A percentile compares a stretch with the other conserved stretches of the same genome.
Evolutionary conservation across 202 grass and related monocot genomes (phyloP).

Genomic region (Elaeis oleifera): DNA sequence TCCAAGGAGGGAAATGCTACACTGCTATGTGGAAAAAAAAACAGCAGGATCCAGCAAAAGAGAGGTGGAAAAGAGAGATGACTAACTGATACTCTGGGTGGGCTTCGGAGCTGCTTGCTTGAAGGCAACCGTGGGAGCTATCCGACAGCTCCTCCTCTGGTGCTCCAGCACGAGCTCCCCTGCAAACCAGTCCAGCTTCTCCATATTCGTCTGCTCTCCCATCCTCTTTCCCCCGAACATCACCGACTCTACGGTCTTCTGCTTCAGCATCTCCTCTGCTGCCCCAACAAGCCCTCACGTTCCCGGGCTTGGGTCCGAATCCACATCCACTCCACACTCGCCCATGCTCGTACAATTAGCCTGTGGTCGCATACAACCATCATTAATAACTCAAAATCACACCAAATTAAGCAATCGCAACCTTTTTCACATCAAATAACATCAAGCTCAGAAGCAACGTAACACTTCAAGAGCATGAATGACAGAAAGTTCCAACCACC

Average conservation of each 20-base stretch:
- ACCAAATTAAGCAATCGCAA: no score
- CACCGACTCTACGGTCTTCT: conserved; percentile 88
- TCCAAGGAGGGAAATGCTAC: conserved; percentile 35
- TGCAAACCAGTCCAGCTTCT: conserved; percentile 87
- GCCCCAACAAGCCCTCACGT: conserved; percentile 48
- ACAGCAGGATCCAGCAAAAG: conserved; percentile 42
- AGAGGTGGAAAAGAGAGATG: conserved; percentile 3
- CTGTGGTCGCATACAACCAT: conserved; percentile 21
- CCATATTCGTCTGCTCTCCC: conserved; percentile 73
- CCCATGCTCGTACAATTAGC: conserved; percentile 55
- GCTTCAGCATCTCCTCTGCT: conserved; percentile 83
- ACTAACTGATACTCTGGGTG: conserved; percentile 3
- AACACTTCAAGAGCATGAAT: no score
- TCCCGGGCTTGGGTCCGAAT: conserved; percentile 47
- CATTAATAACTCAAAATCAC: no score
- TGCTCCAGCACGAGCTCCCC: conserved; percentile 69
- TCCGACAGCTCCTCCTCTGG: conserved; percentile 55
- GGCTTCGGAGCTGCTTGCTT: conserved; percentile 56
- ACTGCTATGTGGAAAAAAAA: conserved; percentile 77
- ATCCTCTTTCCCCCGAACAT: conserved; percentile 79
- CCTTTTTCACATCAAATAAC: no score
- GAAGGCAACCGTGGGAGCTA: conserved; percentile 91
- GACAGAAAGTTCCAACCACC: no score
- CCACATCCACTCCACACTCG: conserved; percentile 33
- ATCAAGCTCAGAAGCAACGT: no score